These are phyloP conservation scores for Mycena galericulata DNA, from an alignment of 768 basidiomycete species.

Conservation along the genomic window DNA sequence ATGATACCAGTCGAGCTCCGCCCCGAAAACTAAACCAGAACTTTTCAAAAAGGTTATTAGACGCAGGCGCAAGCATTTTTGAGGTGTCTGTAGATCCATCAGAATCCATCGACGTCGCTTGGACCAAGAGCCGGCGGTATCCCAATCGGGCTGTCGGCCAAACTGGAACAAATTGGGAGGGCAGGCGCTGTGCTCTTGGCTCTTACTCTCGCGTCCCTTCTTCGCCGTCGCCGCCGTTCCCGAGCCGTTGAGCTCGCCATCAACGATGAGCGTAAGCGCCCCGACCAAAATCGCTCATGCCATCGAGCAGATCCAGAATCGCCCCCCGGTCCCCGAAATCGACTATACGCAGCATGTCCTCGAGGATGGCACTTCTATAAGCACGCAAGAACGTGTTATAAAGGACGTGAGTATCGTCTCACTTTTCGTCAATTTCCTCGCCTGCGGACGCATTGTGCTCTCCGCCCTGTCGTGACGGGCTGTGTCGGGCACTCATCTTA, in stretches of 20 bases:
- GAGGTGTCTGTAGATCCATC: slow-evolving; percentile 18
- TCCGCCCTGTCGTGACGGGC: slow-evolving; percentile 22
- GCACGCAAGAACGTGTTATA: slow-evolving; percentile 94
- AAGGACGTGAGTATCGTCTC: slow-evolving; percentile 81
- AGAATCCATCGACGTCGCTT: no score
- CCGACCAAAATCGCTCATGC: slow-evolving; percentile 69
- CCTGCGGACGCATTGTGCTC: slow-evolving; percentile 5
- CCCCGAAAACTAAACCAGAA: no score
- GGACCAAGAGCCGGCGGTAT: slow-evolving; percentile 13
- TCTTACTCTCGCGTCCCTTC: slow-evolving; percentile 20
- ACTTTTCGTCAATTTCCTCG: slow-evolving; percentile 4
- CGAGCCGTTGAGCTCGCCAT: slow-evolving; percentile 13
- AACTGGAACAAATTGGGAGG: slow-evolving; percentile 21
- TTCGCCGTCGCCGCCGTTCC: neutral
- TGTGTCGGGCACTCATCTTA: neutral
- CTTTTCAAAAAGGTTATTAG: no score
- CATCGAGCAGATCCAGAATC: slow-evolving; percentile 72
- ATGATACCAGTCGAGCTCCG: no score
- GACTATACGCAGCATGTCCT: slow-evolving; percentile 94
- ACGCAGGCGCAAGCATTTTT: no score
- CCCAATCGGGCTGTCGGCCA: slow-evolving; percentile 11
- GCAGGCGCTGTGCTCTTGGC: neutral
- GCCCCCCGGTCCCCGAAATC: slow-evolving; percentile 67
- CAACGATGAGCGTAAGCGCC: slow-evolving; percentile 48
- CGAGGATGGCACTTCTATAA: slow-evolving; percentile 92